phyloP scores from a whole-genome alignment of 345 rosid genomes.

The Noccaea bulbosa region DNA sequence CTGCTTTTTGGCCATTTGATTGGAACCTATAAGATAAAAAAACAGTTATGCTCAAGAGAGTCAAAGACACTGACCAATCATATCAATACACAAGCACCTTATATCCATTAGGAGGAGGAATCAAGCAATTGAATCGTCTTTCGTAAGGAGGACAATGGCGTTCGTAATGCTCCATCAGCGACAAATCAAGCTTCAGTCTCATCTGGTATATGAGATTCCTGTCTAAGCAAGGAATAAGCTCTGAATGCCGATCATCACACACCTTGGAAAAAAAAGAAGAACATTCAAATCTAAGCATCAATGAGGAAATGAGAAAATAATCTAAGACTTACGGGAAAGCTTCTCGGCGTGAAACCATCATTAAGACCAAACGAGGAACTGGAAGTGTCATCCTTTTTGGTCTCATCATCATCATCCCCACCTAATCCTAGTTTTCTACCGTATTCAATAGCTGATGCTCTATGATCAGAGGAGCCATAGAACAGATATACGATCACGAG shows the following conservation, averaged over 20 bases:
- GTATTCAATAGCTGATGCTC: constrained; percentile 73
- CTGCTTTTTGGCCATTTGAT: constrained; percentile 96
- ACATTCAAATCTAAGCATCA: background rate
- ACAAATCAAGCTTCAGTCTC: constrained; percentile 89
- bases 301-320: constrained; percentile 3
- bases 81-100: constrained; percentile 50
- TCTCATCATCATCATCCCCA: constrained; percentile 67
- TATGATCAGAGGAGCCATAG: constrained; percentile 58
- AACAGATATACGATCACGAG: constrained; percentile 70
- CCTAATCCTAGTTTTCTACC: constrained; percentile 83
- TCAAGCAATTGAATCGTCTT: constrained; percentile 83
- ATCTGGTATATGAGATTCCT: constrained; percentile 81
- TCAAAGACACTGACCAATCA: background rate
- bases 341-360: constrained; percentile 51
- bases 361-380: constrained; percentile 50
- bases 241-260: constrained; percentile 89
- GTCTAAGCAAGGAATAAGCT: constrained; percentile 89
- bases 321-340: constrained; percentile 70
- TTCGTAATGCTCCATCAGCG: constrained; percentile 96
- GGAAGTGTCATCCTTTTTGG: constrained; percentile 60
- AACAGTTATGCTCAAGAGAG: background rate
- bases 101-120: constrained; percentile 94
- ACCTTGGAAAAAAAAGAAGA: constrained; percentile 50
- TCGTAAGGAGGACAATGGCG: constrained; percentile 93
- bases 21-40: constrained; percentile 55